Base-by-base conservation (phyloP, 495 filamentous ascomycete genomes). In the Talaromyces adpressus region DNA sequence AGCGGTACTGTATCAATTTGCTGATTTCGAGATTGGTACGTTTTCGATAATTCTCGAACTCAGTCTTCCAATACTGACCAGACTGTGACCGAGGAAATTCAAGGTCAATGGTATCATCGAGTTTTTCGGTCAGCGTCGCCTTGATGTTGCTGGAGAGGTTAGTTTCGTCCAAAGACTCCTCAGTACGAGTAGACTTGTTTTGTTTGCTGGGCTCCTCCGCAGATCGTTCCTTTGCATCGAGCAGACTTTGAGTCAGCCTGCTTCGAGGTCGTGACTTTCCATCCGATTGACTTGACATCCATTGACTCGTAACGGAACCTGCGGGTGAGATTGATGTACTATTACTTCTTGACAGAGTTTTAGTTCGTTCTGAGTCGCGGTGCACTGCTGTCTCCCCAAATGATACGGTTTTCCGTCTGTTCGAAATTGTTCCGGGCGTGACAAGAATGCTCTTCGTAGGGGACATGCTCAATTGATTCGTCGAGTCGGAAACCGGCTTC, bases 51-150 rank as follows among this genome's bases (percentile, higher is more conserved):
- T 81, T 85, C 63, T 95, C 88, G 68, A 90, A 96, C 71, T 96
- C 87, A 9, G 85, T 82, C 72, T 98, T 98, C 94, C 94, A 98
- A 73, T 93, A 97, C 71, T 88, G 87, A 2, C 92, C 93, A 2
- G 92, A 96, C 66, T 88, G 84, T 2, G 92, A 95, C 47, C 86
- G 85, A 4, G 94, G 92, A 52, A 90, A 85, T 58, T 88, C 85
- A 59, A 96, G 76, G 71, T 97, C 93, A 41, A 87, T 75, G 0
- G 91, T 94, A 23, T 85, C 73, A 61, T 96, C 90, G 36, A 79
- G 77, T 18, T 82, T 74, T 34, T 72, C 61, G 59, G 61, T 45
- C 22, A 23, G 18, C 53, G 53, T 54, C 20, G 34, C 45, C 45
- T 45, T 59, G 14, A 58, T 4, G 16, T 30, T 27, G n/a, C 27